Conservation (phyloP, 495 filamentous ascomycete species). For the Delitschia confertaspora region DNA sequence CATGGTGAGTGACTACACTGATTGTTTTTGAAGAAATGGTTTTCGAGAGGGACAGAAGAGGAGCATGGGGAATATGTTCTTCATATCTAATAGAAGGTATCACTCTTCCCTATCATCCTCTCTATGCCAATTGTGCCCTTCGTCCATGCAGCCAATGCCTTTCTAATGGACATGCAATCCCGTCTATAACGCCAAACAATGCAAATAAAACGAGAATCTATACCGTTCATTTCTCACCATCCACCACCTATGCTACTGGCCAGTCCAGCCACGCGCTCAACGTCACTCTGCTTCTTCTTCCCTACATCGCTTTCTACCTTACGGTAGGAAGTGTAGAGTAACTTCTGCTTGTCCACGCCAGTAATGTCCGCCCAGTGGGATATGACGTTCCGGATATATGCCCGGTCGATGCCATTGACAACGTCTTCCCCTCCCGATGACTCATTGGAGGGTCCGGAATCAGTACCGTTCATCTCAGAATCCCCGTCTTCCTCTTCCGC, state of each 20-base stretch:
- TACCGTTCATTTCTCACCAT: too few relatives aligned
- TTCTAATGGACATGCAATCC: too few relatives aligned
- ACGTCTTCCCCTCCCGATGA: constrained; percentile 28
- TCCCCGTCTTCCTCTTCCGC: constrained; percentile 36
- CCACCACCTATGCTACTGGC: constrained; percentile 90
- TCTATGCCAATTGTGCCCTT: too few relatives aligned
- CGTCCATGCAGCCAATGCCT: too few relatives aligned
- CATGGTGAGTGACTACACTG: too few relatives aligned
- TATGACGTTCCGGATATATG: constrained; percentile 47
- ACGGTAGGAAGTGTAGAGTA: constrained; percentile 79
- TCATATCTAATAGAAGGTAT: too few relatives aligned
- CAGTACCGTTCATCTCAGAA: constrained; percentile 11
- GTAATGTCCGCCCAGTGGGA: constrained; percentile 64
- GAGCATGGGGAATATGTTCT: too few relatives aligned
- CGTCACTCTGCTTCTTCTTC: constrained; percentile 57
- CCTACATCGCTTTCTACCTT: constrained; percentile 93
- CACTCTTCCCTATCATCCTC: too few relatives aligned
- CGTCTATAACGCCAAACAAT: too few relatives aligned
- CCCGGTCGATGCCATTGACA: constrained; percentile 44
- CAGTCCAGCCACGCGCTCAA: constrained; percentile 77
- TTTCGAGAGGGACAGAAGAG: too few relatives aligned
- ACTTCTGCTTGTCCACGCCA: constrained; percentile 57
- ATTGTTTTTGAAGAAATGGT: too few relatives aligned
- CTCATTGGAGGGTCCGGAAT: constrained; percentile 10
- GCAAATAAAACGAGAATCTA: too few relatives aligned